These are phyloP conservation scores for Jasminum sambac DNA, from an alignment of 257 asterid genomes.

Conservation along the genomic window DNA sequence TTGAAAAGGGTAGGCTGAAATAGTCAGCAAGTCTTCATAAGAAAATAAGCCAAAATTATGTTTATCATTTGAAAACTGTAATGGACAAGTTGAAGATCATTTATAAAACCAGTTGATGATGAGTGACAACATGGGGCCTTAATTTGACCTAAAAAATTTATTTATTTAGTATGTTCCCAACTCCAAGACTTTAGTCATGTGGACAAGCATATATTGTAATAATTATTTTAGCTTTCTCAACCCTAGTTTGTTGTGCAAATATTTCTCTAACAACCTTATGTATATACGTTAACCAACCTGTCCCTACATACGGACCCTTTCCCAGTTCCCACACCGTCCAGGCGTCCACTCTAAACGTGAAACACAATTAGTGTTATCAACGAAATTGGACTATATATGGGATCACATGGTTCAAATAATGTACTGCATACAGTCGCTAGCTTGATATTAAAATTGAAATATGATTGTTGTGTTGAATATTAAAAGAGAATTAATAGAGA, in stretches of 20 bases:
- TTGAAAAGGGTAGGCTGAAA: conserved; percentile 29
- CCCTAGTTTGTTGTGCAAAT: background rate
- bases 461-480: no score
- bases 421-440: no score
- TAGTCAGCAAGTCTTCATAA: conserved; percentile 29
- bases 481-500: no score
- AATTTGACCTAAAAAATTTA: background rate
- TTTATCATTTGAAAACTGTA: conserved; percentile 19
- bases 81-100: conserved; percentile 32
- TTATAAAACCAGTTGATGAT: conserved; percentile 25
- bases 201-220: background rate
- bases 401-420: no score
- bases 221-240: background rate
- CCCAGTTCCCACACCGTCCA: no score
- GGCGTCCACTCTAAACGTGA: no score
- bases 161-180: background rate
- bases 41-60: conserved; percentile 2
- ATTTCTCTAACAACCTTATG: background rate
- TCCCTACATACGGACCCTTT: no score
- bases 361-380: no score
- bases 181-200: conserved; percentile 26
- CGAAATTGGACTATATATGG: no score
- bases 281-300: no score
- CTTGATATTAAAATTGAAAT: no score
- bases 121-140: conserved; percentile 6